Percentiles rank a stretch among this genome's conserved stretches.
Conservation (phyloP, 352 stramenopile genomes). For the Aphanomyces euteiches region DNA sequence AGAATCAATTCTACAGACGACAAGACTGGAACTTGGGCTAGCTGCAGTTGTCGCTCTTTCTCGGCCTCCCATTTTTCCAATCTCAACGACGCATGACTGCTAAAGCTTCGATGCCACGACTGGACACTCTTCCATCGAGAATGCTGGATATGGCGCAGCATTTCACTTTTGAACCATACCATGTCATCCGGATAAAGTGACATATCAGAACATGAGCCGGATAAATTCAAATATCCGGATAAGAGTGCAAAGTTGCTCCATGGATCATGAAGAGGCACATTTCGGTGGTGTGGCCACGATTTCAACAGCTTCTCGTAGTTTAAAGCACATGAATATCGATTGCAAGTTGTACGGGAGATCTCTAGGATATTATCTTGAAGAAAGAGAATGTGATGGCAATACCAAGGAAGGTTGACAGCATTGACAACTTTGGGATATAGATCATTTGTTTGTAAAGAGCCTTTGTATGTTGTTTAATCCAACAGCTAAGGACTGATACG, state of each 20-base stretch:
- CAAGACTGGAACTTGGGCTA: neutral
- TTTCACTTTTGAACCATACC: neutral
- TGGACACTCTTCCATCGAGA: neutral
- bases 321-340: no score
- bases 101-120: neutral
- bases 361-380: no score
- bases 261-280: no score
- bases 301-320: no score
- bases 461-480: no score
- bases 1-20: slow-evolving; percentile 8
- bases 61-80: slow-evolving; percentile 20
- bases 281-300: no score
- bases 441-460: no score
- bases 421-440: no score
- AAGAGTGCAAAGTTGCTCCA: neutral
- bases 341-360: no score
- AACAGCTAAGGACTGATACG: no score
- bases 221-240: neutral
- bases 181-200: neutral
- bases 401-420: no score
- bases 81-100: neutral
- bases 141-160: neutral
- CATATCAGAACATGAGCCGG: neutral
- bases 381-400: no score
- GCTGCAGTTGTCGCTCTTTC: neutral